Base-by-base conservation (phyloP, 148 eudicot genomes). In the Selenicereus undatus region DNA sequence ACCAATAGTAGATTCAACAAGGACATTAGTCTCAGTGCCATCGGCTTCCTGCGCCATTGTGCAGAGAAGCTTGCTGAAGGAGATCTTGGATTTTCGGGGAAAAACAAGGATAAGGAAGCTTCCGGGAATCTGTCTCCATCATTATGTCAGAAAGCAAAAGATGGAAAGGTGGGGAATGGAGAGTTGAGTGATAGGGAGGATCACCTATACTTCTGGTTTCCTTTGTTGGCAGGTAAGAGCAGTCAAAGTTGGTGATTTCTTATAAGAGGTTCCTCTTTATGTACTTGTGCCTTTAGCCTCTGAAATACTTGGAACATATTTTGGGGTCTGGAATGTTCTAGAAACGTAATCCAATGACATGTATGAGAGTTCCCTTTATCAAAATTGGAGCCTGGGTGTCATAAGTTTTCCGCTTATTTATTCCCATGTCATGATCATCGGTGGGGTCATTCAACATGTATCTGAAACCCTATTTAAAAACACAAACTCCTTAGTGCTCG, bases 61-160 rank as follows among this genome's bases (percentile, higher is more conserved):
- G 98, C 99, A 20, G 91, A 91, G 85, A 97, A 97, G 84, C 99
- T 97, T 84, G 97, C 99, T 85, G 95, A 97, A 86, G 99, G 99
- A 35, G 91, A 92, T 85, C 85, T 97, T 79, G 98, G 98, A 45
- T 83, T 86, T 27, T 81, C 94, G 60, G 80, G 85, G 18, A 87
- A 83, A 87, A 87, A 54, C 54, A 88, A 85, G 82, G 89, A 90
- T 68, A 85, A 87, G 82, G 97, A 93, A 83, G 77, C 83, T 76
- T 86, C 87, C 80, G 92, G 87, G 76, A 89, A 81, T 81, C 54
- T 87, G 24, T 88, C 95, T 85, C 89, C 88, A 45, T 82, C 93
- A 60, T 82, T 87, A 76, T 80, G 87, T 80, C 91, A 83, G 64
- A 74, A 81, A 68, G 89, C 84, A 54, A 94, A 88, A 85, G 92